Conservation (phyloP, 192 early-diverging fungal genomes). For the Paraglomus occultum region DNA sequence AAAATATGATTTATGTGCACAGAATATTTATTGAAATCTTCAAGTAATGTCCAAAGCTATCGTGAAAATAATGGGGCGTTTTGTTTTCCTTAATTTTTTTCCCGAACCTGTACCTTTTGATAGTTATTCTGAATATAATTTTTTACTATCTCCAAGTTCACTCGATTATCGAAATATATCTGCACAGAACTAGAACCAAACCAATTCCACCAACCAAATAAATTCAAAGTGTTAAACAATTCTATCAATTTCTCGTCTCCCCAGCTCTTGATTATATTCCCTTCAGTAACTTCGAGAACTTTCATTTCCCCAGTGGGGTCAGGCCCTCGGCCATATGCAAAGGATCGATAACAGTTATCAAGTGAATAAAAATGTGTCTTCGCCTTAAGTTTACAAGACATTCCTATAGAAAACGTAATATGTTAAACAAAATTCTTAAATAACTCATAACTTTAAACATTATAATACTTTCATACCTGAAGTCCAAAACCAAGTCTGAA, state of each 20-base stretch:
- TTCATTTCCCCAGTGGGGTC: not conserved
- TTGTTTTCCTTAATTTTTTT: constrained; percentile 15
- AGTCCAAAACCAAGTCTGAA: not conserved
- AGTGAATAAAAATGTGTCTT: constrained; percentile 5
- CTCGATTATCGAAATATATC: constrained; percentile 1
- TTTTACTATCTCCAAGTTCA: not conserved
- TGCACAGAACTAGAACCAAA: not conserved
- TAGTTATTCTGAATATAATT: constrained; percentile 11
- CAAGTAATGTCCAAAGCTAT: constrained; percentile 5
- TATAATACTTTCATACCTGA: constrained; percentile 16
- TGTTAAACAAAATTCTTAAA: not conserved
- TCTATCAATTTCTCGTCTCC: not conserved
- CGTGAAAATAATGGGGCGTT: not conserved
- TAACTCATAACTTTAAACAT: constrained; percentile 6
- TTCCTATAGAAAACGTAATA: constrained; percentile 7
- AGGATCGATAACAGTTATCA: constrained; percentile 13
- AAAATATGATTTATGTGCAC: no score
- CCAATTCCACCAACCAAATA: constrained; percentile 12
- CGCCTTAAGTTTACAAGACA: not conserved
- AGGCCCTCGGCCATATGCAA: not conserved
- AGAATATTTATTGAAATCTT: no score
- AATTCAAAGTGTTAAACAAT: constrained; percentile 10
- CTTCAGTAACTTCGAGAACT: constrained; percentile 12
- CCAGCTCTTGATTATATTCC: not conserved
- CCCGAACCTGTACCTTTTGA: constrained; percentile 9